Conservation (phyloP, 208 protist species). For the Vickermania spadyakhi region DNA sequence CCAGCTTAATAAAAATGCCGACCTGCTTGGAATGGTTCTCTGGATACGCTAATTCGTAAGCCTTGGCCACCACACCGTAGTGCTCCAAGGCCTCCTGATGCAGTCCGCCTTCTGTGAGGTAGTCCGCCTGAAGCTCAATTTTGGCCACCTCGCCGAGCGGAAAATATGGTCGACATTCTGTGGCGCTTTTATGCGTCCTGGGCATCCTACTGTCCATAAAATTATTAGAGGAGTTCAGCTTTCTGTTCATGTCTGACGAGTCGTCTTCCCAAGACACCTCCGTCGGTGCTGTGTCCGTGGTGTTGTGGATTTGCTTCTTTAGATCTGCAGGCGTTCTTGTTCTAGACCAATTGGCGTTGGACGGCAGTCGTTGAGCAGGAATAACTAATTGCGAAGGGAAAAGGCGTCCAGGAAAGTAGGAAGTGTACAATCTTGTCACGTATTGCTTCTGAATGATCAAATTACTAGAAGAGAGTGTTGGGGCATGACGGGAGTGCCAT, state of each 20-base stretch:
- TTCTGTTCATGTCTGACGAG: no score
- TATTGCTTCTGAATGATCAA: slow-evolving; percentile 34
- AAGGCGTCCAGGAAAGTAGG: slow-evolving; percentile 63
- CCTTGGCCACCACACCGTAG: slow-evolving; percentile 84
- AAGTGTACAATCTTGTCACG: slow-evolving; percentile 82
- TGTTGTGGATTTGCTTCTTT: no score
- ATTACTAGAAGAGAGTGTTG: background rate
- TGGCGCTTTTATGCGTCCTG: no score
- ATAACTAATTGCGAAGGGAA: slow-evolving; percentile 74
- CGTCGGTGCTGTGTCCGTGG: no score
- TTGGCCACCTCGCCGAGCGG: slow-evolving; percentile 77
- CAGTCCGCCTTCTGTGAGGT: slow-evolving; percentile 68
- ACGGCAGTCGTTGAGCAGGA: slow-evolving; percentile 37
- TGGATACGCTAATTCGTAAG: slow-evolving; percentile 76
- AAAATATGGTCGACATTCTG: slow-evolving; percentile 69
- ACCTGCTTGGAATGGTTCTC: slow-evolving; percentile 58
- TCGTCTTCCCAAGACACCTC: no score
- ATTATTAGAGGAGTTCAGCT: no score
- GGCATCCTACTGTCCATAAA: no score
- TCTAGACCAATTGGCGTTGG: background rate
- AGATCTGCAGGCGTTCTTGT: background rate
- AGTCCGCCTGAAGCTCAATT: slow-evolving; percentile 82
- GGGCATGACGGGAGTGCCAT: no score
- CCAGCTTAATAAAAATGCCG: slow-evolving; percentile 71
- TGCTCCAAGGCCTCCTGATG: slow-evolving; percentile 83